These are phyloP conservation scores for Exophiala aquamarina DNA, from an alignment of 2,329 filamentous ascomycete species.

Conservation along the genomic window DNA sequence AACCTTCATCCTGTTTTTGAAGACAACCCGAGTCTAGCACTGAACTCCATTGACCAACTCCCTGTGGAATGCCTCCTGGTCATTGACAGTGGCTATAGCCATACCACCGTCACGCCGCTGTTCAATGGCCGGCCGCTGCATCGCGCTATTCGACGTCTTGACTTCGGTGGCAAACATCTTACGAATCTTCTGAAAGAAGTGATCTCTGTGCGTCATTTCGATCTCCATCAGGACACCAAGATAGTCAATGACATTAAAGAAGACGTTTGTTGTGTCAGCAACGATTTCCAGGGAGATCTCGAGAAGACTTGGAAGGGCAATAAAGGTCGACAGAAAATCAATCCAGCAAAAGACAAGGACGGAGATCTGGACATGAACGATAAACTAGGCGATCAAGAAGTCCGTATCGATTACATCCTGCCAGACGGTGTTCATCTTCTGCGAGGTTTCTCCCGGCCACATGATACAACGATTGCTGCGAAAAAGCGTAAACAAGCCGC, in stretches of 20 bases:
- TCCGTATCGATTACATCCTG: conserved; percentile 88
- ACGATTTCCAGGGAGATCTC: conserved; percentile 74
- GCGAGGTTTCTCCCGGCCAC: conserved; percentile 72
- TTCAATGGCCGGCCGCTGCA: conserved; percentile 80
- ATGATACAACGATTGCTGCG: conserved; percentile 67
- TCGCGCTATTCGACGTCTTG: conserved; percentile 76
- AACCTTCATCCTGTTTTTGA: conserved; percentile 70
- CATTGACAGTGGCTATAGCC: conserved; percentile 88
- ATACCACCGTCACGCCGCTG: conserved; percentile 86
- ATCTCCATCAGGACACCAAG: conserved; percentile 90
- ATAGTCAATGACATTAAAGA: conserved; percentile 98
- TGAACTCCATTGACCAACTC: conserved; percentile 33
- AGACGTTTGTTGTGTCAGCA: conserved; percentile 76
- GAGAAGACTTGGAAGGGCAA: conserved; percentile 83
- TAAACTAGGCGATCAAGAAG: conserved; percentile 32
- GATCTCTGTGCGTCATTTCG: conserved; percentile 87
- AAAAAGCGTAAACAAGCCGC: conserved; percentile 46
- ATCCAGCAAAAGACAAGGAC: conserved; percentile 40
- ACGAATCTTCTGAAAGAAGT: conserved; percentile 91
- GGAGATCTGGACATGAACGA: conserved; percentile 47
- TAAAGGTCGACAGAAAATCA: conserved; percentile 35
- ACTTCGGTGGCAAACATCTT: conserved; percentile 87
- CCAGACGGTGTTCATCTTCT: conserved; percentile 70
- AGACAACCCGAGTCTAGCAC: conserved; percentile 33
- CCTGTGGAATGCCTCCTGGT: conserved; percentile 82